Evolutionary conservation across 495 filamentous ascomycete genomes (phyloP), one percentile per base, ranked within the genome.

Genomic region (Chaetomium fimeti): DNA sequence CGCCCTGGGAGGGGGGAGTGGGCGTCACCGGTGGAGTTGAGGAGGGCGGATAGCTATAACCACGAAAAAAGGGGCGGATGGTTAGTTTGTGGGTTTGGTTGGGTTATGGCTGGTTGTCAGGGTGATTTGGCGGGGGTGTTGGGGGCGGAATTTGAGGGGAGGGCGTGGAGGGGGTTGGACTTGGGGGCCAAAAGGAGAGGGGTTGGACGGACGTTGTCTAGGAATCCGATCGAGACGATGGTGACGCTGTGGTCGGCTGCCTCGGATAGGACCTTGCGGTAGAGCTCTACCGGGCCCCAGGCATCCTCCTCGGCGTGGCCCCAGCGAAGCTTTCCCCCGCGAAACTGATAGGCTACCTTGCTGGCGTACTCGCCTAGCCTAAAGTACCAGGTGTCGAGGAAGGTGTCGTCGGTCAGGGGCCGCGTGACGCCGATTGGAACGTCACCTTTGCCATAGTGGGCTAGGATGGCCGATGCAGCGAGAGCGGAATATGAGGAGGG

Each of bases 331-430:
- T 64, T 65, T 24, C 69, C 51, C 5, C 73, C 68, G 25, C 72
- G 66, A 64, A 72, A 78, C 65, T 78, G 77, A 61, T 75, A 74
- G 49, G 77, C 72, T 18, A 81, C 63, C 68, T 81, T 81, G 67
- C 71, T 74, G 6, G 66, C 52, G 20, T 71, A 72, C 48, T 74
- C 72, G 9, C 75, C 74, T 15, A 71, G 64, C 24, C 70, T 65
- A 36, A 70, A 82, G 4, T 9, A 42, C 63, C 69, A 72, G 3
- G 45, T 63, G 61, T 82, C 79, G 58, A 82, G 75, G 61, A 82
- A 82, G 11, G 76, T 78, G 12, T 60, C 64, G 57, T 81, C 72
- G 0, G 71, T 75, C 28, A 81, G 61, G 6, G 79, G 80, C 0
- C 75, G 77, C 16, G 25, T 64, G 3, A 75, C 64, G 1, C 77